A percentile compares a stretch with the other conserved stretches of the same genome.
phyloP scores from a whole-genome alignment of 2,329 filamentous ascomycete species.

The Epichloe hybrida region DNA sequence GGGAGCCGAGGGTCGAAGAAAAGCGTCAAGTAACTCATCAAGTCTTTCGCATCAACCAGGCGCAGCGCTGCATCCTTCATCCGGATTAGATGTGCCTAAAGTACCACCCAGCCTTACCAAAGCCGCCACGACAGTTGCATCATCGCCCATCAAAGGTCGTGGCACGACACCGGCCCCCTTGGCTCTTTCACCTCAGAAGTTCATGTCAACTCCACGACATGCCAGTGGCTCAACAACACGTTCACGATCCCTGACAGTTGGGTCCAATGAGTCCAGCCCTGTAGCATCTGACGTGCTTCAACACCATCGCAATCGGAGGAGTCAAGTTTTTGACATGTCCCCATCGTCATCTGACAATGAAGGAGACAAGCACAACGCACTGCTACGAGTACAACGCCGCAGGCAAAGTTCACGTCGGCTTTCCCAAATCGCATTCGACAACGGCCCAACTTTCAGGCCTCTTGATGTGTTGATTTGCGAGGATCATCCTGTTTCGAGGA shows the following conservation, averaged over 20 bases:
- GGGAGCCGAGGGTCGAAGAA: constrained; percentile 63
- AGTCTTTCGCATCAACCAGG: constrained; percentile 64
- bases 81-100: constrained; percentile 59
- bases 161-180: constrained; percentile 34
- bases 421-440: constrained; percentile 77
- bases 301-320: constrained; percentile 77
- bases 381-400: constrained; percentile 82
- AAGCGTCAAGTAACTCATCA: constrained; percentile 83
- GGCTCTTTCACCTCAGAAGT: constrained; percentile 50
- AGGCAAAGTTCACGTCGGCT: constrained; percentile 91
- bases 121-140: constrained; percentile 38
- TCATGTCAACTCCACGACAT: constrained; percentile 45
- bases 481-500: constrained; percentile 87
- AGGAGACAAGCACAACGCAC: constrained; percentile 76
- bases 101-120: constrained; percentile 46
- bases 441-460: constrained; percentile 76
- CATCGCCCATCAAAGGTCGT: constrained; percentile 45
- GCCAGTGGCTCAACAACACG: constrained; percentile 49
- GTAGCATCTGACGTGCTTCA: constrained; percentile 55
- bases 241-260: constrained; percentile 80
- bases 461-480: constrained; percentile 93
- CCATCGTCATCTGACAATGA: constrained; percentile 97
- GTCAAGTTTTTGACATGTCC: constrained; percentile 91
- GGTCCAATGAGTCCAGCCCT: constrained; percentile 81
- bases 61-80: constrained; percentile 55